phyloP scores from a whole-genome alignment of 805 yeast species.

The Candida sonorensis region DNA sequence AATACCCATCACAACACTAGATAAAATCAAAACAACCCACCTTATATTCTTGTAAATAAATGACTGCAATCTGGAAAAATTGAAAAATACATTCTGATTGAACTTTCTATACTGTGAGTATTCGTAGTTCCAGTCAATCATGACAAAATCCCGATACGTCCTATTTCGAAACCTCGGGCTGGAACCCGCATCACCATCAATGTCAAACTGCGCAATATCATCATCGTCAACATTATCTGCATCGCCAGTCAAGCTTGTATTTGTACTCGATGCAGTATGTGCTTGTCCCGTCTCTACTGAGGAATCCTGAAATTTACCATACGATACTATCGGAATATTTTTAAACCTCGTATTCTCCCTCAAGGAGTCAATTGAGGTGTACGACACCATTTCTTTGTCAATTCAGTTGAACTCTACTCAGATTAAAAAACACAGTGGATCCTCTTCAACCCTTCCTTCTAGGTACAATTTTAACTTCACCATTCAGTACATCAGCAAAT shows the following conservation, averaged over 20 bases:
- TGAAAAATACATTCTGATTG: slow-evolving; percentile 4
- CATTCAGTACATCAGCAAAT: no score
- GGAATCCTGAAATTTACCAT: no score
- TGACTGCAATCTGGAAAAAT: slow-evolving; percentile 2
- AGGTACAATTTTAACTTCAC: no score
- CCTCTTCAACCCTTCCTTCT: no score
- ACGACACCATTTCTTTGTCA: slow-evolving; percentile 1
- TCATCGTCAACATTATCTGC: no score
- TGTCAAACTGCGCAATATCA: not conserved
- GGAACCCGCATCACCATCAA: no score
- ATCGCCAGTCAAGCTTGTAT: no score
- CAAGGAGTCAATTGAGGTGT: slow-evolving; percentile 1
- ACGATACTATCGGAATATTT: slow-evolving; percentile 12
- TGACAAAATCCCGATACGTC: slow-evolving; percentile 33
- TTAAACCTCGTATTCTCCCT: slow-evolving; percentile 6
- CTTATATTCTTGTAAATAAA: slow-evolving; percentile 24
- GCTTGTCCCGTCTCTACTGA: no score
- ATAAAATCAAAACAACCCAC: slow-evolving; percentile 42
- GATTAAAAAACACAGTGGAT: no score
- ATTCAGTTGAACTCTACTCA: no score
- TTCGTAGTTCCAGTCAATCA: slow-evolving; percentile 50
- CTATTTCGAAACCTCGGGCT: no score
- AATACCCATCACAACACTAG: slow-evolving; percentile 42
- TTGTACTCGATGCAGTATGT: no score
- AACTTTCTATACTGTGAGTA: slow-evolving; percentile 17